phyloP scores from a whole-genome alignment of 2,329 filamentous ascomycete species.

The Curvularia sp. region DNA sequence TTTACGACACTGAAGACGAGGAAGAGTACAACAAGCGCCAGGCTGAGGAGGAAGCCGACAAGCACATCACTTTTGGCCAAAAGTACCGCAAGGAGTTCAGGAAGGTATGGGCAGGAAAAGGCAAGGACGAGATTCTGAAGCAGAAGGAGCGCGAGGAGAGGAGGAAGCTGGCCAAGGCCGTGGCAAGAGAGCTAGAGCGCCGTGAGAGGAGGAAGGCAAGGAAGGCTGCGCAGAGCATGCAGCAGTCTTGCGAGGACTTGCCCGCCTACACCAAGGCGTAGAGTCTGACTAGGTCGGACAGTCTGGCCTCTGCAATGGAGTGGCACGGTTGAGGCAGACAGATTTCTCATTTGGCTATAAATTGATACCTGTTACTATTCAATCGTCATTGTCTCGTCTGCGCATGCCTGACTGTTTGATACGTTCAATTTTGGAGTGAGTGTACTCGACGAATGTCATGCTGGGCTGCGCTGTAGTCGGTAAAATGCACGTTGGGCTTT shows the following conservation, averaged over 20 bases:
- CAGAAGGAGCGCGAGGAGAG: slow-evolving; percentile 42
- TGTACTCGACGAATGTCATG: no score
- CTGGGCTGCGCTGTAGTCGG: no score
- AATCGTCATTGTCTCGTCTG: neutral
- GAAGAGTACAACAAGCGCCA: slow-evolving; percentile 38
- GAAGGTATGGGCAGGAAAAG: slow-evolving; percentile 41
- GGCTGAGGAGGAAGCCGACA: slow-evolving; percentile 40
- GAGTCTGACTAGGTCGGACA: neutral
- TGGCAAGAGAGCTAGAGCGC: slow-evolving; percentile 39
- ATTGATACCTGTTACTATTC: slow-evolving; percentile 5
- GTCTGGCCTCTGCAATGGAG: neutral
- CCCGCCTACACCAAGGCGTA: slow-evolving; percentile 37
- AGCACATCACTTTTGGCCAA: slow-evolving; percentile 37
- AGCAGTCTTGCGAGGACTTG: slow-evolving; percentile 23
- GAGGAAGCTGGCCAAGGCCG: slow-evolving; percentile 42
- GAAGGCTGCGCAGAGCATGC: slow-evolving; percentile 29
- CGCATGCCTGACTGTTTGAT: no score
- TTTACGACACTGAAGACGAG: slow-evolving; percentile 43
- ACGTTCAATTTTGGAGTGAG: no score
- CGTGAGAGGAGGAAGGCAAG: slow-evolving; percentile 35
- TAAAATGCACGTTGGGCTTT: no score
- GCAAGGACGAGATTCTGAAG: slow-evolving; percentile 34
- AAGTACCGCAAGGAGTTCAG: slow-evolving; percentile 43
- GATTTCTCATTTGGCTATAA: slow-evolving; percentile 8
- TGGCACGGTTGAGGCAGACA: neutral